These are phyloP conservation scores for Penicillium psychrofluorescens DNA, from an alignment of 495 filamentous ascomycete genomes.

Conservation along the genomic window DNA sequence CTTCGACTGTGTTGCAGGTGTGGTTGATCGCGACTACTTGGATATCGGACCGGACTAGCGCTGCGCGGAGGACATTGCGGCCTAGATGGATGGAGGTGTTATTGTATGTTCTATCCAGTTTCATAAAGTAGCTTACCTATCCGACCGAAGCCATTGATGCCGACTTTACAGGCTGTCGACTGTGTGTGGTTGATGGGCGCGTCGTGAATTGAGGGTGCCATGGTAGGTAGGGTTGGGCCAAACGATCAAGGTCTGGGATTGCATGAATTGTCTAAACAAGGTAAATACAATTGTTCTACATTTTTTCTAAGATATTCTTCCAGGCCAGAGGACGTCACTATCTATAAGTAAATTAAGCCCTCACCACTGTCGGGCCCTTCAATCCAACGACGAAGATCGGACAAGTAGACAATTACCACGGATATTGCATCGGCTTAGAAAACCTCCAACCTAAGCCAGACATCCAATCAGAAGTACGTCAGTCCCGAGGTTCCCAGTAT, in stretches of 20 bases:
- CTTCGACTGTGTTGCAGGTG: constrained; percentile 24
- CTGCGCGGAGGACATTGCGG: constrained; percentile 29
- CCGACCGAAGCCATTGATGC: constrained; percentile 29
- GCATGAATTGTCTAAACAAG: background rate
- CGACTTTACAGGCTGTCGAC: constrained; percentile 15
- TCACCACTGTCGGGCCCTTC: background rate
- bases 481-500: no score
- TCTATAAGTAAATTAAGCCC: constrained; percentile 11
- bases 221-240: background rate
- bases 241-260: background rate
- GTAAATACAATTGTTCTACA: no score
- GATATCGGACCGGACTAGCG: constrained; percentile 22
- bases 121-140: constrained; percentile 13
- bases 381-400: constrained; percentile 3
- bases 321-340: background rate
- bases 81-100: constrained; percentile 5
- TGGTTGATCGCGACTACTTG: constrained; percentile 31
- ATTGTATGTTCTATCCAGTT: background rate
- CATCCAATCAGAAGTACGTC: no score
- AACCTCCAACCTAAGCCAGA: background rate
- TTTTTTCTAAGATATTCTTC: background rate
- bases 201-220: constrained; percentile 25
- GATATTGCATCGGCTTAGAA: constrained; percentile 12
- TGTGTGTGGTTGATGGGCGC: constrained; percentile 5
- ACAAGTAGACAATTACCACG: constrained; percentile 11